These are phyloP conservation scores for Hordeum vulgare DNA, from an alignment of 176 grass and related monocot species.

Conservation along the genomic window DNA sequence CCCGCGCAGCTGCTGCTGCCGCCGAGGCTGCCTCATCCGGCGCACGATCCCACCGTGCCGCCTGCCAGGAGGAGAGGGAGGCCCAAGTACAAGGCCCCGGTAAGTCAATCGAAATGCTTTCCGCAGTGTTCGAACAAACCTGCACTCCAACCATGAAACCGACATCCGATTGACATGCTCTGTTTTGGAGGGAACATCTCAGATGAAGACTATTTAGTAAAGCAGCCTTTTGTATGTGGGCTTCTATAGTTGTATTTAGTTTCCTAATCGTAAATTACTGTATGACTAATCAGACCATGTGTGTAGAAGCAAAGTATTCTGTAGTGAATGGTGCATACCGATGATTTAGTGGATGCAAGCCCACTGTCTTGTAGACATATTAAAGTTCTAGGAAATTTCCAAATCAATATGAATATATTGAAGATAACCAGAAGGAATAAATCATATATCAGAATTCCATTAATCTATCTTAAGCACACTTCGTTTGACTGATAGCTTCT, in stretches of 20 bases:
- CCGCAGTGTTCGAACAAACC: background rate
- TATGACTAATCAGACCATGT: background rate
- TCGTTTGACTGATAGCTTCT: background rate
- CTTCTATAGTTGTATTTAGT: background rate
- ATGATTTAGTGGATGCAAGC: background rate
- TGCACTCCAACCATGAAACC: background rate
- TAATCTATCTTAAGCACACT: background rate
- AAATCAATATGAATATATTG: background rate
- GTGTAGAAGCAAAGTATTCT: background rate
- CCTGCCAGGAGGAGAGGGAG: background rate
- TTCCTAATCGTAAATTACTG: background rate
- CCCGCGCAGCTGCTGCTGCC: background rate
- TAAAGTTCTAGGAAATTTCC: slow-evolving; percentile 1
- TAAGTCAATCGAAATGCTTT: slow-evolving; percentile 6
- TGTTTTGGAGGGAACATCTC: background rate
- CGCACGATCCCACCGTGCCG: background rate
- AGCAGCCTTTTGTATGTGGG: background rate
- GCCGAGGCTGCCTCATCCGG: background rate
- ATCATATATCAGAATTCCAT: background rate
- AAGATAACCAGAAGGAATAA: background rate
- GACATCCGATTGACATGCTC: background rate
- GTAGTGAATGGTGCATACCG: background rate
- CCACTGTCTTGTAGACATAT: background rate
- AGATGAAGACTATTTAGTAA: background rate
- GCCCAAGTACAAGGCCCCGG: background rate